phyloP scores from a whole-genome alignment of 1,284 basidiomycete genomes.

The Bjerkandera adusta region DNA sequence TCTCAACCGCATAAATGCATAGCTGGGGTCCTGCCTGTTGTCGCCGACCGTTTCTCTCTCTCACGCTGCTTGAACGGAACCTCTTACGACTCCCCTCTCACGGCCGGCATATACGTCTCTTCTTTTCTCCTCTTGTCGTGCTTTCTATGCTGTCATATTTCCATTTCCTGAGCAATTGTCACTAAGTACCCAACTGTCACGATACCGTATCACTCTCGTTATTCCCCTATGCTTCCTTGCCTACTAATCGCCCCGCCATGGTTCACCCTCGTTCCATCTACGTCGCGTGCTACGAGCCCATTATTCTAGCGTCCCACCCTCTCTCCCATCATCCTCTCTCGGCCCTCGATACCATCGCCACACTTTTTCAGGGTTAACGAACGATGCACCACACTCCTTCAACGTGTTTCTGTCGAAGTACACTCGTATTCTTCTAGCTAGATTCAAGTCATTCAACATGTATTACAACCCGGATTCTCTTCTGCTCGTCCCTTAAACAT shows the following conservation, averaged over 20 bases:
- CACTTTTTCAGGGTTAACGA: too few species aligned
- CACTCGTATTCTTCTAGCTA: constrained; percentile 19
- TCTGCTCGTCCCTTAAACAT: constrained; percentile 9
- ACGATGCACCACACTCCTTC: constrained; percentile 17
- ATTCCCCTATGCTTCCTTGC: constrained; percentile 28
- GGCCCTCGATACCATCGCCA: constrained; percentile 22
- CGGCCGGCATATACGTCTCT: constrained; percentile 14
- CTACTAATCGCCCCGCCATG: constrained; percentile 19
- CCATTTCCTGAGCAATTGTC: constrained; percentile 15
- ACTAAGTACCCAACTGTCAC: constrained; percentile 26
- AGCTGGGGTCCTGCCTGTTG: constrained; percentile 3
- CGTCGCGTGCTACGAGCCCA: constrained; percentile 18
- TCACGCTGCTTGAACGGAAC: constrained; percentile 10
- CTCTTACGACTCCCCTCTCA: constrained; percentile 7
- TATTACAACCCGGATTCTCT: constrained; percentile 28
- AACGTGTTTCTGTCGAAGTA: constrained; percentile 20
- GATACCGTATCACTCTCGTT: constrained; percentile 35
- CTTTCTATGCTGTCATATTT: constrained; percentile 28
- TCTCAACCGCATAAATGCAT: constrained; percentile 33
- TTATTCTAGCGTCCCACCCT: constrained; percentile 18
- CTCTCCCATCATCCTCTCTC: constrained; percentile 19
- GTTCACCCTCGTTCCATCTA: constrained; percentile 26
- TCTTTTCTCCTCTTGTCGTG: constrained; percentile 10
- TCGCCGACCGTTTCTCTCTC: neutral
- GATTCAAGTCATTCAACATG: constrained; percentile 32